These are phyloP conservation scores for Cyphellophora attinorum DNA, from an alignment of 2,329 filamentous ascomycete species.

Conservation along the genomic window DNA sequence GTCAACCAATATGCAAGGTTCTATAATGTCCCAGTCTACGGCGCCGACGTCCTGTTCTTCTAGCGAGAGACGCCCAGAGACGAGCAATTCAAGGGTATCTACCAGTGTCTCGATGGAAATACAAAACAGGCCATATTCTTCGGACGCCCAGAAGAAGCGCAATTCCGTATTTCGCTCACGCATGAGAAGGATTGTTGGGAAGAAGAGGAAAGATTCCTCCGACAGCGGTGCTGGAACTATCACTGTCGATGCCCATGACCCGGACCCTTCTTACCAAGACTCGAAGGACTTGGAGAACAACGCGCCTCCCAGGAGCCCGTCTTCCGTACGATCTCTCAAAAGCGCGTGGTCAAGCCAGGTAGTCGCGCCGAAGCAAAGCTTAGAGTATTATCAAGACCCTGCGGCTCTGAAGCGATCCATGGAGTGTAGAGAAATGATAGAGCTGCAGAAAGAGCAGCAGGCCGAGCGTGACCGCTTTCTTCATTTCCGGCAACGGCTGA, in stretches of 20 bases:
- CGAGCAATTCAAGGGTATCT: constrained; percentile 8
- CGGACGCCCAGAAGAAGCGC: constrained; percentile 12
- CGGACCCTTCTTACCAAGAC: too few species aligned
- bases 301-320: too few species aligned
- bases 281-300: too few species aligned
- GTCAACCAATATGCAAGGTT: constrained; percentile 4
- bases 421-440: constrained; percentile 14
- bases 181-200: constrained; percentile 15
- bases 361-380: constrained; percentile 6
- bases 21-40: constrained; percentile 18
- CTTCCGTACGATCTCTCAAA: constrained; percentile 13
- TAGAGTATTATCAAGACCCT: constrained; percentile 9
- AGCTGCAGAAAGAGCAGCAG: constrained; percentile 14
- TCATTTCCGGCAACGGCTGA: constrained; percentile 12
- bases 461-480: constrained; percentile 18
- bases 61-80: constrained; percentile 14
- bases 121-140: too few species aligned
- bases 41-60: constrained; percentile 18
- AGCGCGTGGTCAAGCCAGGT: constrained; percentile 13
- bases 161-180: constrained; percentile 14
- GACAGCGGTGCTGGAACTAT: too few species aligned
- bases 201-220: constrained; percentile 14
- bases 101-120: too few species aligned
- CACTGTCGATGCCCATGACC: too few species aligned
- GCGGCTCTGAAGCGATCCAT: constrained; percentile 14